A percentile compares a stretch with the other conserved stretches of the same genome.
Evolutionary conservation across 441 rosid species (phyloP).

Genomic region (Pelargonium fulgidum): DNA sequence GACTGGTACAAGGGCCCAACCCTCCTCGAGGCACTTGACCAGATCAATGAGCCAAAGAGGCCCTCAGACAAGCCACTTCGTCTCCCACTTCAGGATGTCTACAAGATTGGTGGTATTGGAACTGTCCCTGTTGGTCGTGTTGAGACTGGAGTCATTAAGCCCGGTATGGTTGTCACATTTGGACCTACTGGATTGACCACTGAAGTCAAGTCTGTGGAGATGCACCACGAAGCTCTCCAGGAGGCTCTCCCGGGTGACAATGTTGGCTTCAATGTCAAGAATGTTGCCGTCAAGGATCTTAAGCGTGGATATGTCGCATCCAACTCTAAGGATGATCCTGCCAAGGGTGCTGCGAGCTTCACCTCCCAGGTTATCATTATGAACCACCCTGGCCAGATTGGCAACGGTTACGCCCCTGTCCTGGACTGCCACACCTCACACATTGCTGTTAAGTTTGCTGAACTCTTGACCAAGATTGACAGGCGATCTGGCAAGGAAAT

Average conservation of each 20-base stretch:
- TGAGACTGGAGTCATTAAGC: constrained; percentile 50
- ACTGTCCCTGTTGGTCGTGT: constrained; percentile 56
- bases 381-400: constrained; percentile 80
- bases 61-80: constrained; percentile 77
- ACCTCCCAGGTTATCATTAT: constrained; percentile 68
- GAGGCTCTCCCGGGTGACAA: constrained; percentile 41
- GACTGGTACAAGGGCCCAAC: constrained; percentile 10
- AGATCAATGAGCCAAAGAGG: constrained; percentile 7
- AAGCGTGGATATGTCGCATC: constrained; percentile 77
- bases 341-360: constrained; percentile 64
- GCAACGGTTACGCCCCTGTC: constrained; percentile 33
- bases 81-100: constrained; percentile 73
- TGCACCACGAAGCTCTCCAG: constrained; percentile 55
- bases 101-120: constrained; percentile 73
- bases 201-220: constrained; percentile 60
- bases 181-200: constrained; percentile 59
- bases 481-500: constrained; percentile 1
- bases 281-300: constrained; percentile 75
- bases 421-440: no score
- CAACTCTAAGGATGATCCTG: constrained; percentile 74
- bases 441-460: background rate
- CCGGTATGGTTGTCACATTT: constrained; percentile 54
- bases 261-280: constrained; percentile 53
- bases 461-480: background rate
- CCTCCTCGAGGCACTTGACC: background rate